These are phyloP conservation scores for Fraxinus paxiana DNA, from an alignment of 305 asterid genomes.

Conservation along the genomic window DNA sequence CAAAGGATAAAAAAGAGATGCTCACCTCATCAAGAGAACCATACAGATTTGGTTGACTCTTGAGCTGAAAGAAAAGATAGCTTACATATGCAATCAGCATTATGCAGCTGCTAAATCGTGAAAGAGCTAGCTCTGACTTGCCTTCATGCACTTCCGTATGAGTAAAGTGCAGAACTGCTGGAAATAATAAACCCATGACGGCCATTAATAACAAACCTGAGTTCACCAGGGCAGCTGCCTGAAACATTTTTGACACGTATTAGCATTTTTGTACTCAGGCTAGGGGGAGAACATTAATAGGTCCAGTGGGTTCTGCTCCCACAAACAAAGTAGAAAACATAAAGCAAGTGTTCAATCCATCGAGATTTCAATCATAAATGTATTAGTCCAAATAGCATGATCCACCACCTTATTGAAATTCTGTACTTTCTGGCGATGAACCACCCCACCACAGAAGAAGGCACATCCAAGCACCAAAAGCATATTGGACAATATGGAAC, in stretches of 20 bases:
- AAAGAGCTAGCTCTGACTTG: constrained; percentile 85
- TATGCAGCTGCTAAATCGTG: constrained; percentile 92
- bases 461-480: constrained; percentile 97
- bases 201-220: constrained; percentile 96
- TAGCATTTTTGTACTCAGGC: constrained; percentile 22
- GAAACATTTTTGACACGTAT: constrained; percentile 35
- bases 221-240: constrained; percentile 83
- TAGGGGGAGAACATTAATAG: not conserved
- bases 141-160: constrained; percentile 83
- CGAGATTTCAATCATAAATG: not conserved
- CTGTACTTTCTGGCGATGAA: constrained; percentile 72
- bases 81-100: constrained; percentile 93
- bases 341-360: not conserved
- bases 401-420: constrained; percentile 70
- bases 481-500: constrained; percentile 96
- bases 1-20: constrained; percentile 2
- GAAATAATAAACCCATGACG: constrained; percentile 89
- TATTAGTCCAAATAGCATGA: not conserved
- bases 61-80: constrained; percentile 93
- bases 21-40: constrained; percentile 58
- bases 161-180: constrained; percentile 93
- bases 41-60: constrained; percentile 58
- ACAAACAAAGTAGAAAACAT: not conserved
- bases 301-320: not conserved
- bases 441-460: constrained; percentile 88